Conservation (phyloP, 2,329 filamentous ascomycete species). For the Fusarium guadeloupense region DNA sequence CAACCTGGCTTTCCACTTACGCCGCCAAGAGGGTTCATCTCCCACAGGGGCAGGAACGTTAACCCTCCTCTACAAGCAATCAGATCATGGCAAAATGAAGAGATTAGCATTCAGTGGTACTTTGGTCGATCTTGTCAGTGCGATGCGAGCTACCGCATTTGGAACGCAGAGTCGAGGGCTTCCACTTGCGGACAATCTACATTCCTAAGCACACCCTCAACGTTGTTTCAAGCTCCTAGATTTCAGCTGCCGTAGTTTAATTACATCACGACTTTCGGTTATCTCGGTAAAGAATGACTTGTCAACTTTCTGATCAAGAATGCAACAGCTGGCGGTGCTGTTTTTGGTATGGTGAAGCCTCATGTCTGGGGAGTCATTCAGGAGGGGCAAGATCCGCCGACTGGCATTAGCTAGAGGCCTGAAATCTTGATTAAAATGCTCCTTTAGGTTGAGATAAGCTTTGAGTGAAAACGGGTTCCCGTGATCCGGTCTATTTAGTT, state of each 20-base stretch:
- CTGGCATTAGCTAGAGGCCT: background rate
- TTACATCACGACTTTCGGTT: conserved; percentile 1
- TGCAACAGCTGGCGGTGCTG: background rate
- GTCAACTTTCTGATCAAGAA: background rate
- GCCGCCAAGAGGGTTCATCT: background rate
- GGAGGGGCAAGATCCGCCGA: background rate
- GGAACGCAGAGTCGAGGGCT: background rate
- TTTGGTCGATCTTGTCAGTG: background rate
- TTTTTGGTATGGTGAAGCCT: background rate
- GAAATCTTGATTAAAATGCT: background rate
- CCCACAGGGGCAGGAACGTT: background rate
- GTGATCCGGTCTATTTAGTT: background rate
- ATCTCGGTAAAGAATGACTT: background rate
- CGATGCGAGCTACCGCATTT: background rate
- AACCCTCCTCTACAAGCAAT: background rate
- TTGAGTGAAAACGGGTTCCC: background rate
- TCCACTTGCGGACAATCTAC: background rate
- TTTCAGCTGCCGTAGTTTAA: background rate
- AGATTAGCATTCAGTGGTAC: too few species aligned
- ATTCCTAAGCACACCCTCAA: conserved; percentile 6
- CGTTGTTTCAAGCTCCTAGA: background rate
- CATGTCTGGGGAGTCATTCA: background rate
- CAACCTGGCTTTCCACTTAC: too few species aligned
- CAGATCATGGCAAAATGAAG: background rate
- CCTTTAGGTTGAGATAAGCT: background rate